These are phyloP conservation scores for Blastobotrys persicus DNA, from an alignment of 1,139 yeast genomes.

Conservation along the genomic window DNA sequence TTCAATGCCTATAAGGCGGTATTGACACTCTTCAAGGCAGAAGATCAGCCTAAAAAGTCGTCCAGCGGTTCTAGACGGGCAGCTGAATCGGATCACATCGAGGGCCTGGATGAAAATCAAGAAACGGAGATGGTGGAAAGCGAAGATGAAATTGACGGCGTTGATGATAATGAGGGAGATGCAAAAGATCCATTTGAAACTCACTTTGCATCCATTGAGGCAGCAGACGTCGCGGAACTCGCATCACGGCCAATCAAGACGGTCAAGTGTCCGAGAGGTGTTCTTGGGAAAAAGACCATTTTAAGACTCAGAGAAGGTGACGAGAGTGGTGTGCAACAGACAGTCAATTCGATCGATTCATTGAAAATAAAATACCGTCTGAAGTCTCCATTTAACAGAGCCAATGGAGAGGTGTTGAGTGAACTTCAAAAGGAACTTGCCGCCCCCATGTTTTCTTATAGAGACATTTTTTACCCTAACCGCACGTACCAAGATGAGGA, in stretches of 20 bases:
- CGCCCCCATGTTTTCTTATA: conserved; percentile 67
- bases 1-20: conserved; percentile 69
- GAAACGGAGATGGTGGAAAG: conserved; percentile 32
- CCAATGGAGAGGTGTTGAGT: conserved; percentile 32
- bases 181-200: conserved; percentile 60
- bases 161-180: conserved; percentile 43
- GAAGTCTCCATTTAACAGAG: conserved; percentile 27
- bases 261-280: background rate
- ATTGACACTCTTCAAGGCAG: conserved; percentile 63
- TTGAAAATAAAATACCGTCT: conserved; percentile 33
- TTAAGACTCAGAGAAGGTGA: conserved; percentile 1
- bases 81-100: conserved; percentile 23
- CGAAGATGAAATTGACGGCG: conserved; percentile 37
- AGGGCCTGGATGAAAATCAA: conserved; percentile 31
- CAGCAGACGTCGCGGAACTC: conserved; percentile 1
- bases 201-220: conserved; percentile 56
- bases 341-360: conserved; percentile 10
- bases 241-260: background rate
- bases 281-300: conserved; percentile 8
- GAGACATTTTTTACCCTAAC: conserved; percentile 68
- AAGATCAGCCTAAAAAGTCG: conserved; percentile 38
- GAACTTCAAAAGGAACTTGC: conserved; percentile 45
- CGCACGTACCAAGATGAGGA: conserved; percentile 43
- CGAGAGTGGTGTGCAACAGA: background rate
- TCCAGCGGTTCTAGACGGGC: conserved; percentile 22